Evolutionary conservation across 768 basidiomycete genomes (phyloP).

Genomic region (Russula sp.): DNA sequence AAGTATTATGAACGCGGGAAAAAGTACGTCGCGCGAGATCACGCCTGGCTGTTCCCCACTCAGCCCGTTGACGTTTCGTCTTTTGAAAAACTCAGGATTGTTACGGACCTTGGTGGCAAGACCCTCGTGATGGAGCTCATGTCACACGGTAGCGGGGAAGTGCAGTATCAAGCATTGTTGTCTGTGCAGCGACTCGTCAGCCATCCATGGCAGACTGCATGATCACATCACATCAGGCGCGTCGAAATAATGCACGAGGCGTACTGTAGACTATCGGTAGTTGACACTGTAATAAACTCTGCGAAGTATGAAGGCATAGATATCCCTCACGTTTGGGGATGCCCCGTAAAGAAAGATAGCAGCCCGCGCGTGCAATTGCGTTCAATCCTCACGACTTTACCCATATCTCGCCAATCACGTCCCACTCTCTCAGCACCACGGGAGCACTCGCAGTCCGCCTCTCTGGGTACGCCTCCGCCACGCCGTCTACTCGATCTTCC

Average conservation of each 20-base stretch:
- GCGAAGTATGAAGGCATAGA: slow-evolving; percentile 14
- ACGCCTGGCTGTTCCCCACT: neutral
- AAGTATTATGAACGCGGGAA: slow-evolving; percentile 89
- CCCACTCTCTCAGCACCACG: slow-evolving; percentile 63
- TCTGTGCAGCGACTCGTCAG: slow-evolving; percentile 90
- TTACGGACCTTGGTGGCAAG: slow-evolving; percentile 86
- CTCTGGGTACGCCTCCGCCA: slow-evolving; percentile 25
- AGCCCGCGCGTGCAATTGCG: neutral
- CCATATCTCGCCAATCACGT: slow-evolving; percentile 67
- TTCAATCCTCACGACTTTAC: slow-evolving; percentile 31
- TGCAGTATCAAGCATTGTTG: slow-evolving; percentile 86
- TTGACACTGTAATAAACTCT: slow-evolving; percentile 7
- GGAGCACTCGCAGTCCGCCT: slow-evolving; percentile 20
- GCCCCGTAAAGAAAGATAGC: neutral
- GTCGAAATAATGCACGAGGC: neutral
- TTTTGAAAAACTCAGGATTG: slow-evolving; percentile 42
- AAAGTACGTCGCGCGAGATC: slow-evolving; percentile 49
- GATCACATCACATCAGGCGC: slow-evolving; percentile 2
- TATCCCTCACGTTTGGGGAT: neutral
- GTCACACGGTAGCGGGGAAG: slow-evolving; percentile 81
- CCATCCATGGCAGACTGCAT: slow-evolving; percentile 72
- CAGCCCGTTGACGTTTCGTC: neutral
- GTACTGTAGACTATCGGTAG: slow-evolving; percentile 2
- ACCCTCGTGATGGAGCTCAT: slow-evolving; percentile 86
- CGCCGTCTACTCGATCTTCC: slow-evolving; percentile 45